phyloP scores from a whole-genome alignment of 495 filamentous ascomycete species.

The Penicillium pulvis region DNA sequence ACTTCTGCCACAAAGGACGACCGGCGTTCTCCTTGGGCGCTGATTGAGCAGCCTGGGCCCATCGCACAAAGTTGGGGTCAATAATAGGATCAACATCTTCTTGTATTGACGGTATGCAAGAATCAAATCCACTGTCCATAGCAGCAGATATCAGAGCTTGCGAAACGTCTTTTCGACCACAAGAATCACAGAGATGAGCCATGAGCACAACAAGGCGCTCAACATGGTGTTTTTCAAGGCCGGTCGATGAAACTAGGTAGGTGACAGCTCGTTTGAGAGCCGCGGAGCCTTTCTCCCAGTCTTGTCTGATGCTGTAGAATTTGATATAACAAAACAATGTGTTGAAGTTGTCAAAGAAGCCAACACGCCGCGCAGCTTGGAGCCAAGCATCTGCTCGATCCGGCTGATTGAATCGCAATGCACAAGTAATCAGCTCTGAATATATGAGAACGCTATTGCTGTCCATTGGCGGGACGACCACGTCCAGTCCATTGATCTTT shows the following conservation, averaged over 20 bases:
- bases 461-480: constrained; percentile 39
- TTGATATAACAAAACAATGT: constrained; percentile 42
- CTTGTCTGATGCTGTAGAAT: constrained; percentile 41
- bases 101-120: constrained; percentile 27
- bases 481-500: constrained; percentile 32
- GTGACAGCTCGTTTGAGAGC: constrained; percentile 39
- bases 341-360: constrained; percentile 44
- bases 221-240: constrained; percentile 24
- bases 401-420: constrained; percentile 46
- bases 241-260: constrained; percentile 39
- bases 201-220: constrained; percentile 42
- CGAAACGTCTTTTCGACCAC: constrained; percentile 32
- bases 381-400: constrained; percentile 48
- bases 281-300: constrained; percentile 41
- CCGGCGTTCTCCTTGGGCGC: constrained; percentile 18
- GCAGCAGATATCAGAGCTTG: constrained; percentile 39
- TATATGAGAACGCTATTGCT: constrained; percentile 39
- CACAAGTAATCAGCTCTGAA: constrained; percentile 36
- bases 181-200: constrained; percentile 43
- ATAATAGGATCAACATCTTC: constrained; percentile 27
- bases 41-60: constrained; percentile 28
- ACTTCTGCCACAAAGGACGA: constrained; percentile 39
- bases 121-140: constrained; percentile 41
- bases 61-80: constrained; percentile 30
- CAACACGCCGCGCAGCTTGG: constrained; percentile 35